Evolutionary conservation across 78 protist genomes (phyloP).

Genomic region (Chrysochromulina tobinii): DNA sequence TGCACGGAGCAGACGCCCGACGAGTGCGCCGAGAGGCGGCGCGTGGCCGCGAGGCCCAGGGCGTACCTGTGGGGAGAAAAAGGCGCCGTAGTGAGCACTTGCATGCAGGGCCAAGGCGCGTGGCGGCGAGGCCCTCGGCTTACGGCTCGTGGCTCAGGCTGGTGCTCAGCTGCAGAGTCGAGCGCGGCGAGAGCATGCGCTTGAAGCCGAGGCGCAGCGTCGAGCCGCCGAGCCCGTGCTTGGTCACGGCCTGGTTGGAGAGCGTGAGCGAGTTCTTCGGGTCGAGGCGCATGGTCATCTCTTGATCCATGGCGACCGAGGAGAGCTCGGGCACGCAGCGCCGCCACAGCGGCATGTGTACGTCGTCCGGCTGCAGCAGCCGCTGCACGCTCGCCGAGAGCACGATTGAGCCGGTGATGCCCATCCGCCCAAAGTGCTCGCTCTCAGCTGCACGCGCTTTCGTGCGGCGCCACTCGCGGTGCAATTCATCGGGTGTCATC

Average conservation of each 20-base stretch:
- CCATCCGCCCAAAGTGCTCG: not conserved
- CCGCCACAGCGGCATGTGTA: not conserved
- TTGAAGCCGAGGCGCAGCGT: constrained; percentile 7
- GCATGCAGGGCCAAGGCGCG: no score
- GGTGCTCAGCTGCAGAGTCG: not conserved
- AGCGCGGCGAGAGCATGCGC: not conserved
- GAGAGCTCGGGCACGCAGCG: not conserved
- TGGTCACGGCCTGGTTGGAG: not conserved
- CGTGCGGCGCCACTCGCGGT: not conserved
- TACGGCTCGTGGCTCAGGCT: not conserved
- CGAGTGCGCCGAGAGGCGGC: not conserved
- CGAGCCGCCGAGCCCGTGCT: not conserved
- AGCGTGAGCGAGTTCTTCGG: not conserved
- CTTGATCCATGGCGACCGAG: not conserved
- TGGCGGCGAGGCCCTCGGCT: no score
- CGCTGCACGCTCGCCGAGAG: not conserved
- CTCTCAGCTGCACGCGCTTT: not conserved
- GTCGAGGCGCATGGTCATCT: not conserved
- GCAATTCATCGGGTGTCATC: not conserved
- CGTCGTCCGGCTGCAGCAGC: not conserved
- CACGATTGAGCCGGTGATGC: not conserved
- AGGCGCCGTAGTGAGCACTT: no score
- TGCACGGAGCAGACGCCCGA: not conserved
- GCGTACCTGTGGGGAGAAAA: no score
- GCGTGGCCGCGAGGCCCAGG: not conserved